Evolutionary conservation across 331 rosid species (phyloP).

Genomic region (Pyrus hybrid): DNA sequence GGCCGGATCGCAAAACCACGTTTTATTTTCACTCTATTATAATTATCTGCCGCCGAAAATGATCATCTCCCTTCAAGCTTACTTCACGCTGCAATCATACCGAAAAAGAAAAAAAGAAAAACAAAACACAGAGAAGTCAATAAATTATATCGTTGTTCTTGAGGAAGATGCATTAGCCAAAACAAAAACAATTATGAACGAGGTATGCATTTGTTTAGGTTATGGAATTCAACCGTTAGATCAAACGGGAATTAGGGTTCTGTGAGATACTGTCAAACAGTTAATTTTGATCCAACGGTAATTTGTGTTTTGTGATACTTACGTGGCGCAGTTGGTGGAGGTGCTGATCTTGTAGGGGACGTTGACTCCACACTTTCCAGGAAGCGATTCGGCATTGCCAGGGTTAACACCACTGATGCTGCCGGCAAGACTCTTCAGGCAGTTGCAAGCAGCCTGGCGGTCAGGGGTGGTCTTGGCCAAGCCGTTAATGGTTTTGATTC

Average conservation of each 20-base stretch:
- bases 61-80: neutral
- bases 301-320: neutral
- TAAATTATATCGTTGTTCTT: neutral
- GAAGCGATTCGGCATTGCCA: conserved; percentile 6
- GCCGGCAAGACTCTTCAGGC: conserved; percentile 2
- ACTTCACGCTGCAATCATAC: too few species aligned
- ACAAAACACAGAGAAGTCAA: neutral
- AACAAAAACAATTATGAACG: neutral
- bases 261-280: neutral
- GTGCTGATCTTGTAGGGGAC: conserved; percentile 33
- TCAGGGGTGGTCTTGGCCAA: conserved; percentile 24
- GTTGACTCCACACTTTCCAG: conserved; percentile 24
- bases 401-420: neutral
- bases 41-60: neutral
- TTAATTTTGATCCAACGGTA: neutral
- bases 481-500: conserved; percentile 5
- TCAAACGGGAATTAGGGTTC: neutral
- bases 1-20: neutral
- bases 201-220: neutral
- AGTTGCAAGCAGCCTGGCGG: conserved; percentile 25
- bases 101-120: too few species aligned
- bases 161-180: neutral
- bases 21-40: neutral
- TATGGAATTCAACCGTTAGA: neutral
- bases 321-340: conserved; percentile 28